Evolutionary conservation across 2,329 filamentous ascomycete species (phyloP).

Genomic region (Colletotrichum salicis): DNA sequence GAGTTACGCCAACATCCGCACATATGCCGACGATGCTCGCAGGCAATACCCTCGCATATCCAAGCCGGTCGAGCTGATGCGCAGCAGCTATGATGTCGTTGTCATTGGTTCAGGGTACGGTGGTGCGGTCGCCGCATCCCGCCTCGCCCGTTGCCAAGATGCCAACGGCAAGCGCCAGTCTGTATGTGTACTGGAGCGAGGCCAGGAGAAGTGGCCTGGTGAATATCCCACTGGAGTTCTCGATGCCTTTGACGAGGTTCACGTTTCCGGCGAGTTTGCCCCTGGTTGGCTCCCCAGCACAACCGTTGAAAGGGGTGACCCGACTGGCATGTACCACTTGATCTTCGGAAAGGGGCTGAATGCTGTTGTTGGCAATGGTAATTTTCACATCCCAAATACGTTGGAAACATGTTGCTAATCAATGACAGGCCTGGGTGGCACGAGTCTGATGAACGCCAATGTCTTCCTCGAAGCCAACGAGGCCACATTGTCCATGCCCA

Average conservation of each 20-base stretch:
- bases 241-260: slow-evolving; percentile 63
- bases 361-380: slow-evolving; percentile 68
- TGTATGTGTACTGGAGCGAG: slow-evolving; percentile 73
- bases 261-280: slow-evolving; percentile 65
- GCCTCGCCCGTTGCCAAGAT: slow-evolving; percentile 66
- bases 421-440: slow-evolving; percentile 68
- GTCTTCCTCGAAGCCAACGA: slow-evolving; percentile 71
- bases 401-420: slow-evolving; percentile 5
- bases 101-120: slow-evolving; percentile 78
- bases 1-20: slow-evolving; percentile 42
- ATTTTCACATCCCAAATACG: slow-evolving; percentile 18
- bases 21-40: slow-evolving; percentile 40
- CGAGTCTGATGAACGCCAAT: slow-evolving; percentile 74
- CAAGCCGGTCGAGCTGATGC: slow-evolving; percentile 66
- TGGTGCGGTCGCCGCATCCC: slow-evolving; percentile 71
- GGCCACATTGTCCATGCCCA: slow-evolving; percentile 60
- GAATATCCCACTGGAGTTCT: slow-evolving; percentile 65
- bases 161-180: slow-evolving; percentile 53
- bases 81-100: slow-evolving; percentile 70
- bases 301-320: slow-evolving; percentile 59
- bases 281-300: slow-evolving; percentile 54
- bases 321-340: slow-evolving; percentile 72
- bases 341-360: slow-evolving; percentile 73
- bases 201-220: slow-evolving; percentile 73
- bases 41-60: slow-evolving; percentile 63